Base-by-base conservation (phyloP, 768 basidiomycete genomes). In the Daedalea quercina region DNA sequence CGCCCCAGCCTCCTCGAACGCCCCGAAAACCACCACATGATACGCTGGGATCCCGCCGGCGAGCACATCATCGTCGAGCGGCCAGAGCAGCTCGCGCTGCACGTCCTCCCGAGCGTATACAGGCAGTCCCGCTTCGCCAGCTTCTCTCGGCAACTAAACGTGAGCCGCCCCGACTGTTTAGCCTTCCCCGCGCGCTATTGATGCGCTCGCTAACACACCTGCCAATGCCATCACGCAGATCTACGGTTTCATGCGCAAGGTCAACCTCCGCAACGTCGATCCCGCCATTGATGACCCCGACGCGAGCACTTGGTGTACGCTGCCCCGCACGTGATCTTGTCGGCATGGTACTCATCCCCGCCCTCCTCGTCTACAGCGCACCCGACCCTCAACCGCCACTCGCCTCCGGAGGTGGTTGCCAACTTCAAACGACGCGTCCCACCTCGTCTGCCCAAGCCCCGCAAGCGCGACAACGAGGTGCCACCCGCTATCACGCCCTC, bases 161-260 rank as follows among this genome's bases (percentile, higher is more conserved):
- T 95, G 64, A 57, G 83, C 58, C 67, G 60, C 60, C 61, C 28
- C 28, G 28, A 31, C 28, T 11, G 28, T 31, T 31, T 31, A 64
- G 60, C 59, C 67, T 65, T 58, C 67, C 63, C 43, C 53, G 63
- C 63, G 62, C 64, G 65, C 55, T 56, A 55, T 55, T 54, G 47
- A 57, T 55, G 49, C 57, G 50, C 52, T 62, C 43, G 57, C 49
- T 54, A 48, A 52, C 47, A 51, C 41, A 48, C 55, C 51, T 52
- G 51, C 48, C 56, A 53, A 3, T 50, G n/a, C 43, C 31, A 15
- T 22, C 50, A 20, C 31, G n/a, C 60, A 95, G 93, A 96, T 96
- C 72, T 96, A 96, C 75, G 94, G 93, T 59, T 96, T 94, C 77
- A 94, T 94, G 90, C 91, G 93, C 72, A 94, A 95, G 71, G 90